Evolutionary conservation across 1,284 basidiomycete genomes (phyloP).

Genomic region (Melampsora abietis-canadensis): DNA sequence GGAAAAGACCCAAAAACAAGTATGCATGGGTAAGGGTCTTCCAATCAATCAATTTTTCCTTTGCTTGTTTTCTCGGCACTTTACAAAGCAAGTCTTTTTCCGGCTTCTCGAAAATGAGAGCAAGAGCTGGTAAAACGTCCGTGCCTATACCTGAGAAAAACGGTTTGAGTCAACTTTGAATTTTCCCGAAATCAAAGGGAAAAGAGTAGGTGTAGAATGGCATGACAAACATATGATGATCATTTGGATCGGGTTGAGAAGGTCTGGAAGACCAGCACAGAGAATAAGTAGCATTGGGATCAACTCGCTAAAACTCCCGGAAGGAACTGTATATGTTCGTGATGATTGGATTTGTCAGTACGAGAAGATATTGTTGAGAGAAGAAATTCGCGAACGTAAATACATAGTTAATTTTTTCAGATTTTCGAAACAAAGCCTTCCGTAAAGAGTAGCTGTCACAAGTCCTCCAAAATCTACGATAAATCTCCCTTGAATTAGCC

Average conservation of each 20-base stretch:
- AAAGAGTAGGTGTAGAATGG: conserved; percentile 35
- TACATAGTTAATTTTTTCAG: conserved; percentile 58
- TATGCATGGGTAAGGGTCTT: conserved; percentile 66
- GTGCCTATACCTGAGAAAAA: conserved; percentile 50
- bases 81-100: conserved; percentile 61
- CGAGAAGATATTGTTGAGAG: too few relatives aligned
- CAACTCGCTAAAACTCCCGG: conserved; percentile 63
- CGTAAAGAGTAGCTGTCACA: conserved; percentile 51
- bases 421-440: conserved; percentile 68
- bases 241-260: conserved; percentile 60
- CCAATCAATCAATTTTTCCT: conserved; percentile 57
- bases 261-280: conserved; percentile 59
- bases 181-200: too few relatives aligned
- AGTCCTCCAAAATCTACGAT: conserved; percentile 49
- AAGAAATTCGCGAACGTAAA: too few relatives aligned
- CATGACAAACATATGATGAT: conserved; percentile 60
- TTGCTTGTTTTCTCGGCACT: conserved; percentile 64
- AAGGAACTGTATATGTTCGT: conserved; percentile 47
- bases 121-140: conserved; percentile 60
- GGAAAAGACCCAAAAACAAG: conserved; percentile 63
- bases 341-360: too few relatives aligned
- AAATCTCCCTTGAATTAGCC: not conserved
- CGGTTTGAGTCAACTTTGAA: too few relatives aligned
- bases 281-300: conserved; percentile 64
- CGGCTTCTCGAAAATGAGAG: conserved; percentile 62